Percentiles rank a stretch among this genome's conserved stretches.
These are phyloP conservation scores for Coprinopsis cinerea DNA, from an alignment of 768 basidiomycete genomes.

Conservation along the genomic window DNA sequence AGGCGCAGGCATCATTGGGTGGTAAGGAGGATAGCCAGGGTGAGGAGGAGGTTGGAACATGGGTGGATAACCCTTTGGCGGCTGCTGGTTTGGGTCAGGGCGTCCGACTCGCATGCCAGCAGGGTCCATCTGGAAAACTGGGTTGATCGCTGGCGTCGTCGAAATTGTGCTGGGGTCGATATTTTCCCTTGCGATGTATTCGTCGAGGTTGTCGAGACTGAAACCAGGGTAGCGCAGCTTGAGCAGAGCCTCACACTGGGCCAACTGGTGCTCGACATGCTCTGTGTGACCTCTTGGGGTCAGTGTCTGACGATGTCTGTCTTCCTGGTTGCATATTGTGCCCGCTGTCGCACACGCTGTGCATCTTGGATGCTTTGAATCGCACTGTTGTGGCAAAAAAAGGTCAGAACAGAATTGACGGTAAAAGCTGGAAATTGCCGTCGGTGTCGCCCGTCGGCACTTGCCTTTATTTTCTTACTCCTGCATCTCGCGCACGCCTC, in stretches of 20 bases:
- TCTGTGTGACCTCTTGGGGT: conserved; percentile 82
- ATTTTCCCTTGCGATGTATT: conserved; percentile 58
- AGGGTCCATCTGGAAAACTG: conserved; percentile 30
- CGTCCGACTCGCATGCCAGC: conserved; percentile 23
- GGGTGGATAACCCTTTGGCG: conserved; percentile 28
- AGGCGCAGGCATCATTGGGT: conserved; percentile 29
- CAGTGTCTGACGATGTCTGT: conserved; percentile 81
- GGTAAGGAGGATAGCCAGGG: conserved; percentile 8
- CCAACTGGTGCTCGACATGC: conserved; percentile 72
- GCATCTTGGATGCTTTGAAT: conserved; percentile 85
- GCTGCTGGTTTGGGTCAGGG: conserved; percentile 24
- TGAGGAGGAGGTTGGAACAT: conserved; percentile 26
- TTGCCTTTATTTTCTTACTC: conserved; percentile 95
- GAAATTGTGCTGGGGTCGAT: conserved; percentile 40
- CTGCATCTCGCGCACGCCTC: conserved; percentile 91
- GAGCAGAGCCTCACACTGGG: conserved; percentile 73
- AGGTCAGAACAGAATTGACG: conserved; percentile 23
- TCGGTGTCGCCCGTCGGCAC: conserved; percentile 65
- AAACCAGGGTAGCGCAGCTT: conserved; percentile 69
- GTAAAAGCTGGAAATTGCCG: conserved; percentile 73
- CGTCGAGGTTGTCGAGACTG: conserved; percentile 59
- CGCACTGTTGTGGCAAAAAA: conserved; percentile 54
- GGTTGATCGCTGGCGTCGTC: conserved; percentile 19
- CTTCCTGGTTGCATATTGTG: conserved; percentile 80
- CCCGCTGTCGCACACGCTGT: conserved; percentile 80